Conservation (phyloP, 345 rosid genomes). For the Linum usitatissimum region DNA sequence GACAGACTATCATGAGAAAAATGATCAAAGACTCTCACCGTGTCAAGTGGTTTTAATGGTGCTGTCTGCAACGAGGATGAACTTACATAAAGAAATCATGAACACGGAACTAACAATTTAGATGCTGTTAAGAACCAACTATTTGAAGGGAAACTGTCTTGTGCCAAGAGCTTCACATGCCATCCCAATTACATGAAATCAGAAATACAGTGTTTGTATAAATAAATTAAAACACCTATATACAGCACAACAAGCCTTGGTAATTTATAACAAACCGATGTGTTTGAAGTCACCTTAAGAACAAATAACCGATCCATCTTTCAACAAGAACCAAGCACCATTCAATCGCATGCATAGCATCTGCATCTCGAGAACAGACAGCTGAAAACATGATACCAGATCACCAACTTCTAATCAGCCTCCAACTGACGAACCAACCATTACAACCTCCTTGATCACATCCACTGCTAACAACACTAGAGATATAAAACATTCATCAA, state of each 20-base stretch:
- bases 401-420: slow-evolving; percentile 24
- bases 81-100: background rate
- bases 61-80: background rate
- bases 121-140: slow-evolving; percentile 4
- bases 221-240: slow-evolving; percentile 33
- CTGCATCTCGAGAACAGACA: slow-evolving; percentile 23
- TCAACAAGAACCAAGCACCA: slow-evolving; percentile 21
- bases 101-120: slow-evolving; percentile 5
- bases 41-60: background rate
- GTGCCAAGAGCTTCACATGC: slow-evolving; percentile 16
- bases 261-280: slow-evolving; percentile 25
- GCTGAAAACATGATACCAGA: slow-evolving; percentile 17
- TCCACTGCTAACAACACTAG: slow-evolving; percentile 23
- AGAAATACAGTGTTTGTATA: slow-evolving; percentile 30
- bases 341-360: slow-evolving; percentile 19
- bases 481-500: slow-evolving; percentile 15
- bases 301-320: slow-evolving; percentile 15
- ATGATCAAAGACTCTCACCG: background rate
- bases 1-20: too few relatives aligned
- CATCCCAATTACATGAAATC: slow-evolving; percentile 25
- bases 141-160: slow-evolving; percentile 8
- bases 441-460: slow-evolving; percentile 25
- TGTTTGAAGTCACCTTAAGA: slow-evolving; percentile 32
- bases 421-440: slow-evolving; percentile 24
- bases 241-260: slow-evolving; percentile 31